These are phyloP conservation scores for Chlamydomonas sp. DNA, from an alignment of 139 green algal genomes.

Conservation along the genomic window DNA sequence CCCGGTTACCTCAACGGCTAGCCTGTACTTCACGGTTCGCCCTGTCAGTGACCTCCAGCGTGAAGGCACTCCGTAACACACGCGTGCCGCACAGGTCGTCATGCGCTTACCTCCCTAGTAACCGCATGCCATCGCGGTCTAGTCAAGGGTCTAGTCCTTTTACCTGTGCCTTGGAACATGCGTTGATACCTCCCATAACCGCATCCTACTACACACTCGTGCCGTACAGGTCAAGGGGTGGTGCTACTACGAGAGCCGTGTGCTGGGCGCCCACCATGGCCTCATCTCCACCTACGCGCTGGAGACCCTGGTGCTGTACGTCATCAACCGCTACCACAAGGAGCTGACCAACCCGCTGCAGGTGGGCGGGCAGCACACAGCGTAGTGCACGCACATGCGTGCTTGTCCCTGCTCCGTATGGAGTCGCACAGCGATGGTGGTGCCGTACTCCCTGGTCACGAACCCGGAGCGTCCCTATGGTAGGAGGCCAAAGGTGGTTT, in stretches of 20 bases:
- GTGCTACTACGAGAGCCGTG: slow-evolving; percentile 97
- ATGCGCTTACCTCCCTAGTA: too few species aligned
- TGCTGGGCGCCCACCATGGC: slow-evolving; percentile 95
- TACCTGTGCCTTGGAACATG: too few species aligned
- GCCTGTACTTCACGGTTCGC: too few species aligned
- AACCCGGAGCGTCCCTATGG: too few species aligned
- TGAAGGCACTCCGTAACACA: too few species aligned
- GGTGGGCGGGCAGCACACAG: slow-evolving; percentile 47
- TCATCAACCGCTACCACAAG: slow-evolving; percentile 89
- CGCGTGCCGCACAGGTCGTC: too few species aligned
- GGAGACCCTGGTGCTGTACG: slow-evolving; percentile 96
- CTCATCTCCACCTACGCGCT: slow-evolving; percentile 97
- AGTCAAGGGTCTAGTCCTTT: too few species aligned
- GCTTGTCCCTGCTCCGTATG: not conserved
- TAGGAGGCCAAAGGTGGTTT: too few species aligned
- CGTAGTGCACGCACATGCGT: not conserved
- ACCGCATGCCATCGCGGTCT: too few species aligned
- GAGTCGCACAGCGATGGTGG: not conserved
- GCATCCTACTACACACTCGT: not conserved
- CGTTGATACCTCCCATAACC: too few species aligned
- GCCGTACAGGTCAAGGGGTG: slow-evolving; percentile 92
- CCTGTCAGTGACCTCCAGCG: too few species aligned
- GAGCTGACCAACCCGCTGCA: slow-evolving; percentile 77
- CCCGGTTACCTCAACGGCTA: too few species aligned
- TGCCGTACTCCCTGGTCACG: not conserved